phyloP scores from a whole-genome alignment of 2,329 filamentous ascomycete species.

The Bipolaris zeicola region DNA sequence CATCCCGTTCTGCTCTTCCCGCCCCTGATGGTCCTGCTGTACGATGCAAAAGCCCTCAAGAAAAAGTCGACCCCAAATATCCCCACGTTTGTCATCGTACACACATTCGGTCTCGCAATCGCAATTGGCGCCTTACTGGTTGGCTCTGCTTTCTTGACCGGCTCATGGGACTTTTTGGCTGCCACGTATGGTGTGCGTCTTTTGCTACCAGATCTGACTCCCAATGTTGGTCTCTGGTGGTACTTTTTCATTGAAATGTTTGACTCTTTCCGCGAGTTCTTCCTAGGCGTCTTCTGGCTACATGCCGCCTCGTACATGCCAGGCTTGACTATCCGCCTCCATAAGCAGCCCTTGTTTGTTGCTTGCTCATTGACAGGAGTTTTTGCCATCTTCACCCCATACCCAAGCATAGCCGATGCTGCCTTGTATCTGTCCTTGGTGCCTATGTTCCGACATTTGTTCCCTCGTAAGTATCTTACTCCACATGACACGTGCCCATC shows the following conservation, averaged over 20 bases:
- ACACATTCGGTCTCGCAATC: slow-evolving; percentile 59
- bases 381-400: slow-evolving; percentile 95
- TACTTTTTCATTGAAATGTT: slow-evolving; percentile 99
- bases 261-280: slow-evolving; percentile 95
- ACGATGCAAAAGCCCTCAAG: slow-evolving; percentile 49
- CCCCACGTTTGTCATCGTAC: slow-evolving; percentile 60
- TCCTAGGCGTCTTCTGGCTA: slow-evolving; percentile 97
- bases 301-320: slow-evolving; percentile 90
- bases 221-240: slow-evolving; percentile 98
- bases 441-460: slow-evolving; percentile 87
- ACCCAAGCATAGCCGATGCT: slow-evolving; percentile 89
- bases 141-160: slow-evolving; percentile 74
- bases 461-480: slow-evolving; percentile 66
- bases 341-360: slow-evolving; percentile 84
- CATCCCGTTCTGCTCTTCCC: slow-evolving; percentile 88
- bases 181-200: slow-evolving; percentile 95
- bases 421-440: slow-evolving; percentile 83
- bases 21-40: slow-evolving; percentile 79
- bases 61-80: slow-evolving; percentile 35
- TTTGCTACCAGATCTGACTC: slow-evolving; percentile 87
- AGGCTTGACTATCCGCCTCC: slow-evolving; percentile 80
- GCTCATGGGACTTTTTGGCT: slow-evolving; percentile 84
- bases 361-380: slow-evolving; percentile 84
- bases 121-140: slow-evolving; percentile 62
- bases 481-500: neutral